phyloP scores from a whole-genome alignment of 73 alveolate genomes.

The Symbiodinium pilosum region DNA sequence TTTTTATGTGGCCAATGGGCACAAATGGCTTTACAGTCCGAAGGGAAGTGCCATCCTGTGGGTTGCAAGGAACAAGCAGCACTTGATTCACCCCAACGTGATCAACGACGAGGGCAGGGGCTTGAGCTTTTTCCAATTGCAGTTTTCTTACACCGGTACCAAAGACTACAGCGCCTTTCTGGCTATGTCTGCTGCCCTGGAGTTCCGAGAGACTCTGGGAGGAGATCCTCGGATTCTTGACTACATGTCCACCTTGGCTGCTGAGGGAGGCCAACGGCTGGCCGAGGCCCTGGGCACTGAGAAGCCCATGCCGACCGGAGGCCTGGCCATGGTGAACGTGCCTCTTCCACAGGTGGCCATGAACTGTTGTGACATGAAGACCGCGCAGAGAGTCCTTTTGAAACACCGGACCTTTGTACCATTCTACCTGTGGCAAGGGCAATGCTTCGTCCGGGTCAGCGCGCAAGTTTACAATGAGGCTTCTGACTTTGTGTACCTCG shows the following conservation, averaged over 20 bases:
- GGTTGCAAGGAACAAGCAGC: background rate
- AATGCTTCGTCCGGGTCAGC: conserved; percentile 6
- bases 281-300: conserved; percentile 13
- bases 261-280: conserved; percentile 30
- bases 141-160: conserved; percentile 45
- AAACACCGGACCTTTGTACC: background rate
- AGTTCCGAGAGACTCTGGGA: background rate
- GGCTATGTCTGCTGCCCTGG: conserved; percentile 15
- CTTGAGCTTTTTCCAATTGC: conserved; percentile 10
- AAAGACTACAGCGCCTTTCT: conserved; percentile 32
- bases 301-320: background rate
- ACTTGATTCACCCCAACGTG: conserved; percentile 8
- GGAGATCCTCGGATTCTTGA: conserved; percentile 8
- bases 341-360: background rate
- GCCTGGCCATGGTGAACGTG: conserved; percentile 26
- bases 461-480: conserved; percentile 28
- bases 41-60: conserved; percentile 30
- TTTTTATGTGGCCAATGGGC: conserved; percentile 43
- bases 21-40: conserved; percentile 39
- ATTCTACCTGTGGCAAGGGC: conserved; percentile 15
- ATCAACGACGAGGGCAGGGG: conserved; percentile 41
- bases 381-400: background rate
- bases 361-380: background rate
- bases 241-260: conserved; percentile 6
- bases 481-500: conserved; percentile 17